These are phyloP conservation scores for Jaenimonas drosophilae DNA, from an alignment of 208 protist genomes.

Conservation along the genomic window DNA sequence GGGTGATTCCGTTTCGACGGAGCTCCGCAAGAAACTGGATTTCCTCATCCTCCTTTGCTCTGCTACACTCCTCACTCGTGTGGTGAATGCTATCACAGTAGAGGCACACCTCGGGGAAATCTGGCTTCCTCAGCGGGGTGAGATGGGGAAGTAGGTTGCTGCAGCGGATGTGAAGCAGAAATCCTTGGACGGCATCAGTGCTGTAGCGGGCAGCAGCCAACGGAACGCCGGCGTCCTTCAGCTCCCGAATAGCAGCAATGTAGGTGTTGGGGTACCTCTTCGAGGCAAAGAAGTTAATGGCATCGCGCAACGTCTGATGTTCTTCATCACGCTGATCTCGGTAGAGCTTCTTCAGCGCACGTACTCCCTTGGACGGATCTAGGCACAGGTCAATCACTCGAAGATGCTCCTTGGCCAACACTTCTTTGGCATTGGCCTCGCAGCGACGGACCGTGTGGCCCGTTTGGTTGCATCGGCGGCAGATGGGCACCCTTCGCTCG, in stretches of 20 bases:
- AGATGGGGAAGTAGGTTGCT: constrained; percentile 69
- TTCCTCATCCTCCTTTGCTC: constrained; percentile 44
- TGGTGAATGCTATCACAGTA: constrained; percentile 79
- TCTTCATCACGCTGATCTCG: constrained; percentile 14
- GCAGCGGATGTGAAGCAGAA: constrained; percentile 65
- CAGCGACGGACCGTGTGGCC: constrained; percentile 58
- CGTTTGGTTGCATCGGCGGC: constrained; percentile 38
- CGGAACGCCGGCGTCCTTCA: constrained; percentile 58
- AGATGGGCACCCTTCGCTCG: constrained; percentile 48
- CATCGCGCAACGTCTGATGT: constrained; percentile 31
- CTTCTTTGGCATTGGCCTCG: constrained; percentile 25
- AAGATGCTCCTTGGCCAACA: constrained; percentile 28
- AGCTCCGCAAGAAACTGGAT: constrained; percentile 60
- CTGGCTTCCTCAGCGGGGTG: constrained; percentile 31
- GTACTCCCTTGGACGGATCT: constrained; percentile 20
- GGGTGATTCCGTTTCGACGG: constrained; percentile 36
- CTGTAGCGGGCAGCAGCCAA: constrained; percentile 78
- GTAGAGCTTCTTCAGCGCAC: constrained; percentile 9
- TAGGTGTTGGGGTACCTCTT: constrained; percentile 45
- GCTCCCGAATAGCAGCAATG: constrained; percentile 45
- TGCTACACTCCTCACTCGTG: constrained; percentile 41
- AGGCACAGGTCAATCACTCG: constrained; percentile 50
- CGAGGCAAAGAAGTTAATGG: constrained; percentile 27
- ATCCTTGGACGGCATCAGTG: constrained; percentile 71
- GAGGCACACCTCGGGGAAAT: constrained; percentile 78